These are phyloP conservation scores for Mycosarcoma mackinlayi DNA, from an alignment of 1,284 basidiomycete genomes.

Conservation along the genomic window DNA sequence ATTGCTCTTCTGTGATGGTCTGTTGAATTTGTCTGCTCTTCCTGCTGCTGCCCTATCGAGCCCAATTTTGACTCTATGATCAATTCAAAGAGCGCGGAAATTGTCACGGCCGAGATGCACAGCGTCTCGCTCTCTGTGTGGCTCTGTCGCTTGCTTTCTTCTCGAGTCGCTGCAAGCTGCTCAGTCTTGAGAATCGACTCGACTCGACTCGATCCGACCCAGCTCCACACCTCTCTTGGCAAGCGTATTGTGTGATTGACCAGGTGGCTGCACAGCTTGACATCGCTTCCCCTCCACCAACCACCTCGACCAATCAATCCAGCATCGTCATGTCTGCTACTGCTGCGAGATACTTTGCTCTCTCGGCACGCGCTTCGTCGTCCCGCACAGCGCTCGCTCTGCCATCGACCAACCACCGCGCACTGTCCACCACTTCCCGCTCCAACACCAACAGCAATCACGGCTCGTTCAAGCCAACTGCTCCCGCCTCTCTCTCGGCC, in stretches of 20 bases:
- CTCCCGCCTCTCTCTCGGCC: conserved; percentile 3
- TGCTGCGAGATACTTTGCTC: conserved; percentile 22
- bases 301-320: background rate
- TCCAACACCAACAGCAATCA: conserved; percentile 1
- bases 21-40: background rate
- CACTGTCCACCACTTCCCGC: conserved; percentile 16
- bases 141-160: background rate
- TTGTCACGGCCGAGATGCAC: conserved; percentile 12
- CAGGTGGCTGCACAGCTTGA: background rate
- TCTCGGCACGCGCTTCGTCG: conserved; percentile 24
- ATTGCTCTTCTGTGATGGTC: background rate
- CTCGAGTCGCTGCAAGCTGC: background rate
- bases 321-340: conserved; percentile 18
- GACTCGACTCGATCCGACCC: no score
- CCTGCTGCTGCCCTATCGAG: background rate
- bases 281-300: background rate
- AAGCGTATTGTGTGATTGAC: no score
- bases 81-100: no score
- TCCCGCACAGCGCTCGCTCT: conserved; percentile 30
- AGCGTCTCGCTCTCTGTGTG: no score
- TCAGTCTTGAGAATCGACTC: conserved; percentile 6
- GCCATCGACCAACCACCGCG: conserved; percentile 12
- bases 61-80: background rate
- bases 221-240: no score
- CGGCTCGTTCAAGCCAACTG: conserved; percentile 14